phyloP scores from a whole-genome alignment of 106 monocot genomes.

The Dendrobium catenatum region DNA sequence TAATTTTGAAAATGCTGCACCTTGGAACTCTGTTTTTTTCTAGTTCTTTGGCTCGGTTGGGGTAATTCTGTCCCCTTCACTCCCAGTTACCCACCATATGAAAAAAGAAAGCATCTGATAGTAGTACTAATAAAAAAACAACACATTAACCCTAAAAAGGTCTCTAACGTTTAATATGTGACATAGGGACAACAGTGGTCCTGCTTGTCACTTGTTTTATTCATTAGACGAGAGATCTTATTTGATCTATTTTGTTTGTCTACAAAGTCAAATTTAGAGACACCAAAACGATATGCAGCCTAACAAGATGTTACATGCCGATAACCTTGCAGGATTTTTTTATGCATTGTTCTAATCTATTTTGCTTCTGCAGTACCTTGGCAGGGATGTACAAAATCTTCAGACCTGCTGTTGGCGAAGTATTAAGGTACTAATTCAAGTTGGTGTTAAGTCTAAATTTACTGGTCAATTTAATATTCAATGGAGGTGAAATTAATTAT shows the following conservation, averaged over 20 bases:
- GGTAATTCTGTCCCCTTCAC: background rate
- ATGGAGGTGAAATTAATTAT: background rate
- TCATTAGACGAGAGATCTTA: background rate
- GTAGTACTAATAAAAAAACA: background rate
- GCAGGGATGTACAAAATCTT: slow-evolving; percentile 69
- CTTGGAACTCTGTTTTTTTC: background rate
- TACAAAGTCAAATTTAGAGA: background rate
- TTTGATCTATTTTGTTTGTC: background rate
- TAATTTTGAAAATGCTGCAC: background rate
- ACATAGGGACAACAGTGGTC: background rate
- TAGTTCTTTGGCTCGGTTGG: background rate
- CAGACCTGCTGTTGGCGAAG: slow-evolving; percentile 91
- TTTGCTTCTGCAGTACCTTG: slow-evolving; percentile 47
- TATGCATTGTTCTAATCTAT: background rate
- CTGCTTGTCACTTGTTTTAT: background rate
- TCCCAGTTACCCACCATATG: background rate
- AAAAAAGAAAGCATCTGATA: background rate
- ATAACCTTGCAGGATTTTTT: background rate
- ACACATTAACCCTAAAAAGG: background rate
- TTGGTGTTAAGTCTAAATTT: slow-evolving; percentile 24
- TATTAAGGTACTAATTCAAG: slow-evolving; percentile 71
- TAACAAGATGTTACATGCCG: background rate
- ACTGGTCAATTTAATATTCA: background rate
- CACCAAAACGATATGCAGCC: background rate
- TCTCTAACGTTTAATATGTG: background rate